Evolutionary conservation across 129 eudicot species (phyloP).

Genomic region (Arctium minus): DNA sequence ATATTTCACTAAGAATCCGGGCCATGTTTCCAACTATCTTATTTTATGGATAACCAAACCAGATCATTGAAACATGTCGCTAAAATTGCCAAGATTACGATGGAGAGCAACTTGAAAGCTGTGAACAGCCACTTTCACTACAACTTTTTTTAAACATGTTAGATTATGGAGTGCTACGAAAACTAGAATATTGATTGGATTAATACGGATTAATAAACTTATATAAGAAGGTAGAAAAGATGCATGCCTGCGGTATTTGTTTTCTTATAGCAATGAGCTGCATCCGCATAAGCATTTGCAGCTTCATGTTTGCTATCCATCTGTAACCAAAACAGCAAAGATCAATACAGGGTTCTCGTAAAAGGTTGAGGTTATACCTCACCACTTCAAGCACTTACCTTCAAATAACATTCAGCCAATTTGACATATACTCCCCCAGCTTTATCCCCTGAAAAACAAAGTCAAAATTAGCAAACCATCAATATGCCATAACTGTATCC

Average conservation of each 20-base stretch:
- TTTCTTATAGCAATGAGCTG: conserved; percentile 67
- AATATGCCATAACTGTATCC: not conserved
- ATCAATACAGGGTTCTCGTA: not conserved
- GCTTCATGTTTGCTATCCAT: conserved; percentile 85
- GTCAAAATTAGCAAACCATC: not conserved
- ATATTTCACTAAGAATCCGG: too few relatives aligned
- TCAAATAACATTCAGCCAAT: conserved; percentile 61
- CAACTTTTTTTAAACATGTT: not conserved
- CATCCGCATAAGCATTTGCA: conserved; percentile 65
- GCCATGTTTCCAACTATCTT: too few relatives aligned
- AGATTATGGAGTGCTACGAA: not conserved
- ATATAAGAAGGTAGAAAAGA: not conserved
- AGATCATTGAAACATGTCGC: not conserved
- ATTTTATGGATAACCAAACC: too few relatives aligned
- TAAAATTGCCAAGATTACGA: not conserved
- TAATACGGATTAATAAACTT: not conserved
- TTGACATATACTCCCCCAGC: conserved; percentile 66
- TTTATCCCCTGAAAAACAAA: conserved; percentile 62
- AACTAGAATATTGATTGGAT: not conserved
- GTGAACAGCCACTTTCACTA: not conserved
- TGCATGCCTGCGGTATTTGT: conserved; percentile 42
- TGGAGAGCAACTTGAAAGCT: not conserved
- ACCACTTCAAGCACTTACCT: conserved; percentile 30
- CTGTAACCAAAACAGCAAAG: conserved; percentile 28
- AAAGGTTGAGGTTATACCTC: not conserved